Conservation (phyloP, 2,329 filamentous ascomycete genomes). For the Colletotrichum caudatum region DNA sequence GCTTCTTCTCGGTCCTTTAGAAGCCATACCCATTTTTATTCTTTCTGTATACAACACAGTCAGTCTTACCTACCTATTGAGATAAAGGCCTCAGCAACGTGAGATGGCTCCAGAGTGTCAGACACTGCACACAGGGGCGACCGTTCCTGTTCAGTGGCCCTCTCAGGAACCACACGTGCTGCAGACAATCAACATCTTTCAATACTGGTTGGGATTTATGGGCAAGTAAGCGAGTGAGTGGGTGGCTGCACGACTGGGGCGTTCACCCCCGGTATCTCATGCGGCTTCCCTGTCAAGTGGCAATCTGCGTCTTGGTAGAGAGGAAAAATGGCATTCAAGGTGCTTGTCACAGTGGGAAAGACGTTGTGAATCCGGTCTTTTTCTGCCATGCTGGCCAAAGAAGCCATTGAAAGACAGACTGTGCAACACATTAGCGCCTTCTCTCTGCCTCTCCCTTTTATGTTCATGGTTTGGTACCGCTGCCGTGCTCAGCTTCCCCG, state of each 20-base stretch:
- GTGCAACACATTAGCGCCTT: constrained; percentile 36
- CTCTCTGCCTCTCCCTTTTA: constrained; percentile 38
- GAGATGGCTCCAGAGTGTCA: constrained; percentile 2
- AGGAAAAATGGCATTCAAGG: constrained; percentile 22
- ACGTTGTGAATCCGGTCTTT: constrained; percentile 30
- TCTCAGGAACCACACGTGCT: background rate
- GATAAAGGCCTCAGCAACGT: constrained; percentile 8
- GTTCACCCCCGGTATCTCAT: constrained; percentile 18
- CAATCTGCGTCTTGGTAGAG: constrained; percentile 29
- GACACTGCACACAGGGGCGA: constrained; percentile 20
- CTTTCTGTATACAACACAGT: background rate
- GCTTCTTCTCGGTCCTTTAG: background rate
- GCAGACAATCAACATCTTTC: constrained; percentile 24
- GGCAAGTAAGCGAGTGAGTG: background rate
- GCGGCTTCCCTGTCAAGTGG: constrained; percentile 36
- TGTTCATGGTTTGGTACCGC: constrained; percentile 27
- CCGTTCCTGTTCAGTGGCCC: background rate
- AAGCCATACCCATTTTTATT: background rate
- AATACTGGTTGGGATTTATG: background rate
- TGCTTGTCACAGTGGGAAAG: constrained; percentile 35
- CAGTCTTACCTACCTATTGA: constrained; percentile 1
- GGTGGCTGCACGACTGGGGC: constrained; percentile 16
- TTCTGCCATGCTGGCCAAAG: constrained; percentile 30
- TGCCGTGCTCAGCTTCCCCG: constrained; percentile 22
- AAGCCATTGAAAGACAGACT: constrained; percentile 35